Percentiles rank a stretch among this genome's conserved stretches.
These are phyloP conservation scores for Jatropha curcas DNA, from an alignment of 345 rosid species.

Conservation along the genomic window DNA sequence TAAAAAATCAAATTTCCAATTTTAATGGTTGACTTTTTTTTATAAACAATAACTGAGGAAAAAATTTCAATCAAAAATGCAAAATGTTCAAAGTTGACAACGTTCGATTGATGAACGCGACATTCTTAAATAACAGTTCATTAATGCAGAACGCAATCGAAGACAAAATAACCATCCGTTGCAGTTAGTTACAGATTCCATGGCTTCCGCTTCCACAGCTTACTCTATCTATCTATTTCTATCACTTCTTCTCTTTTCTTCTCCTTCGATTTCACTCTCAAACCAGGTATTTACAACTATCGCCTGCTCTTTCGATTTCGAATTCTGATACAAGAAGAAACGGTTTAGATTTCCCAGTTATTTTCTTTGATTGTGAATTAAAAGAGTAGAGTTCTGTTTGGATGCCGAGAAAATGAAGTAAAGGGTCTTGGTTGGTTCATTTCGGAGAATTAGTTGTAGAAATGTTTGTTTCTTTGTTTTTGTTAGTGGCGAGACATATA, in stretches of 20 bases:
- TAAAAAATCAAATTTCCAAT: no score
- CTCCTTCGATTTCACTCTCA: background rate
- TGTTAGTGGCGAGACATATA: no score
- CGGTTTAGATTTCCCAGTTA: no score
- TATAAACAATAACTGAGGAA: no score
- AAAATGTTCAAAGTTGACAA: no score
- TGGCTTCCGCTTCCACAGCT: slow-evolving; percentile 2
- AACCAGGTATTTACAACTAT: slow-evolving; percentile 4
- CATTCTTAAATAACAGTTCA: no score
- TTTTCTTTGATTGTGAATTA: no score
- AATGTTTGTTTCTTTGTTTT: background rate
- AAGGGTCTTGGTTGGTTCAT: background rate
- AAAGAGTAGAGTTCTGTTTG: slow-evolving; percentile 9
- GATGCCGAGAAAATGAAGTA: background rate
- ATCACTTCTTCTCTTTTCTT: background rate
- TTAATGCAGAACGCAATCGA: background rate
- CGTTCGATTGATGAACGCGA: no score
- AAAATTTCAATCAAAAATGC: no score
- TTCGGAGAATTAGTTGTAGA: background rate
- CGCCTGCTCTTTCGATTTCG: no score
- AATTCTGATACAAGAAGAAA: no score
- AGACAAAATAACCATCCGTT: background rate
- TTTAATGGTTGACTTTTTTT: no score
- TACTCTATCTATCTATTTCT: background rate
- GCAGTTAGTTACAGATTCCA: background rate